Base-by-base conservation (phyloP, 2,329 filamentous ascomycete species). In the Aureobasidium lini region DNA sequence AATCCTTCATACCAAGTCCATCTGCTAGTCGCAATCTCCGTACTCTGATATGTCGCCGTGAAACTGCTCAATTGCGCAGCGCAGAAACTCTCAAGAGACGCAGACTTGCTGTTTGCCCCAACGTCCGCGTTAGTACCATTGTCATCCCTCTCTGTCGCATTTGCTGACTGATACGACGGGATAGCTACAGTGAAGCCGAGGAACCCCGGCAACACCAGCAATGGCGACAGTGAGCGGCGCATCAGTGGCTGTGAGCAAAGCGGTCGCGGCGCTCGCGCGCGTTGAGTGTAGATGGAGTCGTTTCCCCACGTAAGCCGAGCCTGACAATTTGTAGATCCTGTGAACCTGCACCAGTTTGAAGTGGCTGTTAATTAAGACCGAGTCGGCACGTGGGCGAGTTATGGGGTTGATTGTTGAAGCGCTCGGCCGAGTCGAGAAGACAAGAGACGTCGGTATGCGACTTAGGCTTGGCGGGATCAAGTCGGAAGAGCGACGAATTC, bases 1-100 rank as follows among this genome's bases (percentile, higher is more conserved):
- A 58, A 62, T 2, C 61, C 61, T 58, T 62, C 61, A 40, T 62
- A 62, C 56, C 61, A 60, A 23, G 61, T 59, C 37, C 56, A 47
- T 4, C 60, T 49, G 31, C 58, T 62, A 23, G 53, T 62, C 15
- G 61, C 61, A 18, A 62, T 39, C 39, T 50, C 36, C 3, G 56
- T 60, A 40, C 57, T 60, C 23, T 42, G 13, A 16, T 60, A 60
- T 11, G 57, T 60, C 31, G 34, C 36, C 9, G 3, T n/a, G 28
- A 60, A 60, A 47, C 40, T 44, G 8, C 13, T 34, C 2, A 53
- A 28, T 16, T 53, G 39, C 6, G 57, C 39, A 18, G 37, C 16
- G 49, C 57, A 60, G 28, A 18, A 60, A 2, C 13, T 47, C 2
- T 34, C 47, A 1, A 60, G 42, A 11, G 32, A 42, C 2, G 15